Base-by-base conservation (phyloP, 495 filamentous ascomycete species). In the Lasiosphaeria ovina region DNA sequence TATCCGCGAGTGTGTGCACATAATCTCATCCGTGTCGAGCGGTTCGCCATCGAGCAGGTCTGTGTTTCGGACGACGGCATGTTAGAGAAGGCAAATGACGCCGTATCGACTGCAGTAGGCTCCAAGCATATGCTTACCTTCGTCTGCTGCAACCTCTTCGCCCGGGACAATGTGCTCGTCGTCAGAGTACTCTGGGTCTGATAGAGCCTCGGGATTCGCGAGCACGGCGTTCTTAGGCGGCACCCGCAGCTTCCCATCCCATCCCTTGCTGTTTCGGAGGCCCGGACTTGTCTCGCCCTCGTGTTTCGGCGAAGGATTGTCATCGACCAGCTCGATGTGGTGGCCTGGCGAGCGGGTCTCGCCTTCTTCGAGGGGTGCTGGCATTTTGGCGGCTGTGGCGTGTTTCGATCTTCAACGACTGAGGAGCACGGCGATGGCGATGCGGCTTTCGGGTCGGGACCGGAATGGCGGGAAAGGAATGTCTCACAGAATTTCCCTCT, bases 161-260 rank as follows among this genome's bases (percentile, higher is more conserved):
- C 87, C 87, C 0, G 87, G 85, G 47, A 86, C 76, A 14, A 90
- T 89, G 62, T 93, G 87, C 50, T 91, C 89, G 0, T 82, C 79
- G 66, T 94, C 90, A 12, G 90, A 93, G 64, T 93, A 90, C 48
- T 94, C 91, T 1, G 90, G 86, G 64, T 95, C 92, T 42, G 87
- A 87, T 34, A 92, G 70, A 16, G 89, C 87, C 67, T 93, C 90
- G 14, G 89, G 88, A 66, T 94, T 93, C 24, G 83, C 79, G 6
- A 88, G 81, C 47, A 83, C 81, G 54, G 76, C 72, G 47, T 74
- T 83, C 62, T 86, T 87, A 54, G 88, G 44, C 48, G 44, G 84
- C 9, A 91, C 72, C 14, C 93, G 81, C 54, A 96, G 81, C 75
- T 97, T 97, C 55, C 93, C 93, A 76, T 96, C 92, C 92, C 92